Base-by-base conservation (phyloP, 1,139 yeast species). In the Kodamaea fungicola region DNA sequence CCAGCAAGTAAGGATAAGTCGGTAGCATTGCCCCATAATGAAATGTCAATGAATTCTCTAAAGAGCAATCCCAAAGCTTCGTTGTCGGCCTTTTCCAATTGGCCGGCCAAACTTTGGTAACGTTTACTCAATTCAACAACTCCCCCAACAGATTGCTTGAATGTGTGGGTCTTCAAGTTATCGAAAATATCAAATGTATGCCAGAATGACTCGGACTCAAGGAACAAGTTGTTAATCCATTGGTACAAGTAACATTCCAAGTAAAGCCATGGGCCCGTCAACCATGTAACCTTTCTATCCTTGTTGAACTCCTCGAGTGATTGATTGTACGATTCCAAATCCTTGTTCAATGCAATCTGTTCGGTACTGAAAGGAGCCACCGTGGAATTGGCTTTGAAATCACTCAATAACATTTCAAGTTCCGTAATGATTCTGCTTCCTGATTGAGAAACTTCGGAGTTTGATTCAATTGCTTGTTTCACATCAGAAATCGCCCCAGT, bases 1-100 rank as follows among this genome's bases (percentile, higher is more conserved):
- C 86, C 88, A 4, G 95, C 90, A 46, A 92, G 70, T 42, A 94
- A 68, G 0, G 97, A 88, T 54, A 92, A 73, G 62, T 92, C 99
- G 6, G 97, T 88, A 19, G 97, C 97, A 61, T 92, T 92, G 19
- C 99, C 99, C 98, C 98, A 92, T 41, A 92, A 68, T 1, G 97
- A 86, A 43, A 92, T 79, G 54, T 89, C 96, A 32, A 85, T 64
- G 51, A 89, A 86, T 57, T 94, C 98, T 45, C 73, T 72, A 62
- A 83, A 83, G 35, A 80, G 61, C n/a, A 76, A 54, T 43, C 71
- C 57, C 45, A 83, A 63, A 0, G 74, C 63, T 10, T 74, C 79
- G 3, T 52, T 47, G 41, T 71, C 74, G 5, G 42, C 22, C 9
- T 51, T 50, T 9, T 52, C 49, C 47, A 83, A 59, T 41, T 73